Evolutionary conservation across 192 early-diverging fungal species (phyloP).

Genomic region (Backusella australiensis): DNA sequence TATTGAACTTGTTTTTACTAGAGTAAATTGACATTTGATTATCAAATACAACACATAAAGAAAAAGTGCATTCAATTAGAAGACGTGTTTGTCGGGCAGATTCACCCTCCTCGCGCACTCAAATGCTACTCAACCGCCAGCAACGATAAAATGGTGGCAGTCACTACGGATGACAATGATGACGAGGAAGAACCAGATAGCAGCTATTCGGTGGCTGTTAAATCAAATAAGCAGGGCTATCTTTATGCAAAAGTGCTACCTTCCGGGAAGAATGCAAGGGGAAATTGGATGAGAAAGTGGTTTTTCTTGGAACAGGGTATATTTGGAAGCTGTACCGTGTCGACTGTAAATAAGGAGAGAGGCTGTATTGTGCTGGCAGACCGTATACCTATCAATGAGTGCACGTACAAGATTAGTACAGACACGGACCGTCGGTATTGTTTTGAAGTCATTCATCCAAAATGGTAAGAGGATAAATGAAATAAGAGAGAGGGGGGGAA

Average conservation of each 20-base stretch:
- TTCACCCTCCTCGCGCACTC: constrained; percentile 19
- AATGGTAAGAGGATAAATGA: constrained; percentile 44
- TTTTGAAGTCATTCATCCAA: constrained; percentile 64
- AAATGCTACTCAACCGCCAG: constrained; percentile 18
- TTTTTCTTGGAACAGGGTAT: constrained; percentile 61
- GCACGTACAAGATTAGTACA: constrained; percentile 47
- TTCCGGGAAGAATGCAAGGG: constrained; percentile 42
- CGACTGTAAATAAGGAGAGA: constrained; percentile 38
- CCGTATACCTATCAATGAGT: constrained; percentile 52
- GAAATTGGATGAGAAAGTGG: constrained; percentile 55
- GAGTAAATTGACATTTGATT: constrained; percentile 32
- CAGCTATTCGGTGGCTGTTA: not conserved
- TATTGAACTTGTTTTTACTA: not conserved
- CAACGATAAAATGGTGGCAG: constrained; percentile 17
- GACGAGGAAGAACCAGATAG: not conserved
- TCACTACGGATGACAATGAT: not conserved
- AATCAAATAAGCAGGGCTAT: constrained; percentile 63
- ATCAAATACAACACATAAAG: constrained; percentile 29
- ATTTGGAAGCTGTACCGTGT: constrained; percentile 46
- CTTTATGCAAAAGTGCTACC: constrained; percentile 43
- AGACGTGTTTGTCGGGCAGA: constrained; percentile 18
- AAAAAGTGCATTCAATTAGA: constrained; percentile 27
- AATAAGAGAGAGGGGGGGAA: no score
- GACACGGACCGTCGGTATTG: constrained; percentile 67
- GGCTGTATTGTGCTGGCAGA: constrained; percentile 40